Conservation (phyloP, 495 filamentous ascomycete genomes). For the Talaromyces wortmannii region DNA sequence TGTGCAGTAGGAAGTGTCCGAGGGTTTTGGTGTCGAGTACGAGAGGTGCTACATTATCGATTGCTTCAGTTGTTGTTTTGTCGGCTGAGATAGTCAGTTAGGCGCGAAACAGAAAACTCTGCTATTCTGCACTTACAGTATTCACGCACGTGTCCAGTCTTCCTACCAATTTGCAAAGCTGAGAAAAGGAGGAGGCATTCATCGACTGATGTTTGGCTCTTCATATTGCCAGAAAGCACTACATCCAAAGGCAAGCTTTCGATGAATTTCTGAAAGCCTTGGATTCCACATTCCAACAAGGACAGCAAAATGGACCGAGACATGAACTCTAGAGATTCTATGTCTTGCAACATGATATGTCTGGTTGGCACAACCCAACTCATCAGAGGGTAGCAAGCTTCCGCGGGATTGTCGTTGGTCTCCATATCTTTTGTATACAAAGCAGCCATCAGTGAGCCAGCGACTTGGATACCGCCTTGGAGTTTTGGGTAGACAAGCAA, state of each 20-base stretch:
- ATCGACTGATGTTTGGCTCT: conserved; percentile 29
- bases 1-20: conserved; percentile 52
- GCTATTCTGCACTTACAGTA: conserved; percentile 44
- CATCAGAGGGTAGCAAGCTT: conserved; percentile 11
- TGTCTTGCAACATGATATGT: conserved; percentile 34
- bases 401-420: conserved; percentile 6
- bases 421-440: conserved; percentile 40
- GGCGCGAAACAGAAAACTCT: background rate
- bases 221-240: conserved; percentile 32
- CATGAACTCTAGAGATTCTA: conserved; percentile 54
- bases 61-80: conserved; percentile 16
- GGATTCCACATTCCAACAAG: conserved; percentile 54
- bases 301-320: conserved; percentile 68
- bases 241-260: conserved; percentile 32
- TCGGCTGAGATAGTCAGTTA: conserved; percentile 18
- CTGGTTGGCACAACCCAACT: conserved; percentile 30
- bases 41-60: conserved; percentile 9
- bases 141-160: conserved; percentile 67
- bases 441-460: conserved; percentile 56
- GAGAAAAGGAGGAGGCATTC: conserved; percentile 58
- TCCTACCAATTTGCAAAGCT: conserved; percentile 72
- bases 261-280: conserved; percentile 51
- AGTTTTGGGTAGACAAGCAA: conserved; percentile 29
- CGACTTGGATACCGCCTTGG: conserved; percentile 55
- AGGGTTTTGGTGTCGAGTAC: conserved; percentile 34